Percentiles rank a stretch among this genome's conserved stretches.
Evolutionary conservation across 2,329 filamentous ascomycete species (phyloP).

Genomic region (Phaeomoniella chlamydospora): DNA sequence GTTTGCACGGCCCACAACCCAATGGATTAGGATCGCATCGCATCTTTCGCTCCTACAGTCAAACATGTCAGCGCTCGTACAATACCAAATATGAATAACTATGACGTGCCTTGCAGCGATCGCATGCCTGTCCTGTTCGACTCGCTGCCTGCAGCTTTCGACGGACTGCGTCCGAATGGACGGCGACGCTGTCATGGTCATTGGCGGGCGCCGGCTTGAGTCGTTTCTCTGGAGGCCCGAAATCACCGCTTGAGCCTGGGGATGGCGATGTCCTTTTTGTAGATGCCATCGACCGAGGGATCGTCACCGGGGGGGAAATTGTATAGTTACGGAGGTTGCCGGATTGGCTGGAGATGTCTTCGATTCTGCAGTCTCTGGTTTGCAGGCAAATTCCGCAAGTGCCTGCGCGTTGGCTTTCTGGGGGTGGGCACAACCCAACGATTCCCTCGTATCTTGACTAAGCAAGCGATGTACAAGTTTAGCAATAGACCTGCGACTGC

Average conservation of each 20-base stretch:
- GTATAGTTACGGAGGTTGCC: not conserved
- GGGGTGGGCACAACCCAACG: too few relatives aligned
- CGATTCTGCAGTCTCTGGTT: not conserved
- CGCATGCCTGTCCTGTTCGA: slow-evolving; percentile 71
- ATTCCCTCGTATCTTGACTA: too few relatives aligned
- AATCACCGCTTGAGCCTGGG: not conserved
- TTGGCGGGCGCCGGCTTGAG: slow-evolving; percentile 9
- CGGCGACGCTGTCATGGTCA: slow-evolving; percentile 12
- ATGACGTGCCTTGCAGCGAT: slow-evolving; percentile 62
- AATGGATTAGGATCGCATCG: slow-evolving; percentile 68
- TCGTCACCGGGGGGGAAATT: not conserved
- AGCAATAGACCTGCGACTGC: too few relatives aligned
- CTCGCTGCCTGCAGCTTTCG: slow-evolving; percentile 40
- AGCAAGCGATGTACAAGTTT: too few relatives aligned
- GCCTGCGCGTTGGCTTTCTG: not conserved
- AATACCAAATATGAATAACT: too few relatives aligned
- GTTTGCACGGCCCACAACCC: slow-evolving; percentile 68
- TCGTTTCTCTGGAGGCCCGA: slow-evolving; percentile 9
- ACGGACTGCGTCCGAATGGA: slow-evolving; percentile 27
- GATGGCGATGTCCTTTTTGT: not conserved
- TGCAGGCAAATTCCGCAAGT: not conserved
- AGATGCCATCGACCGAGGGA: not conserved
- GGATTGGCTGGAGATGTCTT: not conserved
- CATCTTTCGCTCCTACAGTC: slow-evolving; percentile 61
- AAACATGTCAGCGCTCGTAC: slow-evolving; percentile 1